Base-by-base conservation (phyloP, 202 grass and related monocot genomes). In the Hordeum pubiflorum region DNA sequence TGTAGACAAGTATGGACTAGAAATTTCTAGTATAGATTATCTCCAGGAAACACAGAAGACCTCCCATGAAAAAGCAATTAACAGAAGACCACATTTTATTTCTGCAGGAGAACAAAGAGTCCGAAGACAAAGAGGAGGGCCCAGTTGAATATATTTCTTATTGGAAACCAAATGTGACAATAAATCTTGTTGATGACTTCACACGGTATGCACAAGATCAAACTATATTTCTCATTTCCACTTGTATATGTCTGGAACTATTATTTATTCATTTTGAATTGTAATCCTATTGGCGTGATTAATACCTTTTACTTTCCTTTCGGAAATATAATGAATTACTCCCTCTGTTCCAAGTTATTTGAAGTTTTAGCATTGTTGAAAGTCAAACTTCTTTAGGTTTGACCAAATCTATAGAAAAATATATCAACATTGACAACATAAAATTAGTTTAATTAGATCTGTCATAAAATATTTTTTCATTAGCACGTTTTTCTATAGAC, bases 111-210 rank as follows among this genome's bases (percentile, higher is more conserved):
- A 87, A 89, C 76, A 81, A 76, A 80, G 87, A 96, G 60, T 41
- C 26, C 11, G 91, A 93, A 83, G 89, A 83, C 58, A 91, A 90
- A 86, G 91, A 96, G 58, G 92, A 92, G 46, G 93, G 85, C 41
- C 85, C 81, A 46, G 58, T 85, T 24, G 97, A 99, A 84, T 93
- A 89, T 91, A 79, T 93, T 84, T 75, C 97, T 74, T 99, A 93
- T 65, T 99, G 91, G 97, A 99, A 99, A 82, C 89, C 91, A 65
- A 99, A 99, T 92, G 76, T 99, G 55, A 99, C 97, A 74, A 90
- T 99, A 77, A 99, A 97, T 79, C 89, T 99, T 38, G 85, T 93
- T 44, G 97, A 99, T 32, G 91, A 99, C 77, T 96, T 90, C 85
- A 99, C 89, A 79, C 76, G 85, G 97, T 99, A 97, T 85, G 80